phyloP scores from a whole-genome alignment of 2,329 filamentous ascomycete genomes.

The Trematosphaeria pertusa region DNA sequence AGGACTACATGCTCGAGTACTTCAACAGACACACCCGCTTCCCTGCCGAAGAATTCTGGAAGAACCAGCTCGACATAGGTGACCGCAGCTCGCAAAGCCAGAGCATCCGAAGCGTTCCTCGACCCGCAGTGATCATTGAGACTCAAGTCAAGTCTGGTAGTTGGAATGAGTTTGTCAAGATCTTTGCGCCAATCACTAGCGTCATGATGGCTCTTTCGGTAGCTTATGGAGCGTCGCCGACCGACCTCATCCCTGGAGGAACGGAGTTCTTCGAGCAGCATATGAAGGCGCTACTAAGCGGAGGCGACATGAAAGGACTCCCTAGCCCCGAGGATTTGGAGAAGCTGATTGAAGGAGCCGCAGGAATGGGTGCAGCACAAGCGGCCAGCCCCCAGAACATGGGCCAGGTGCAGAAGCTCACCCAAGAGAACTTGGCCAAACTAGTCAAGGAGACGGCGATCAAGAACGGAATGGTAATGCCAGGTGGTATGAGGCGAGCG shows the following conservation, averaged over 20 bases:
- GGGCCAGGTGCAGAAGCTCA: conserved; percentile 39
- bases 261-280: conserved; percentile 45
- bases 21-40: conserved; percentile 78
- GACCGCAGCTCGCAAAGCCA: conserved; percentile 43
- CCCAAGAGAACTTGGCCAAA: conserved; percentile 47
- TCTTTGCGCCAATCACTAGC: conserved; percentile 60
- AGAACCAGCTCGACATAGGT: conserved; percentile 48
- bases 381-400: conserved; percentile 32
- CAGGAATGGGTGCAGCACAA: conserved; percentile 40
- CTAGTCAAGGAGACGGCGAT: conserved; percentile 48
- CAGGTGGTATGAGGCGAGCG: conserved; percentile 37
- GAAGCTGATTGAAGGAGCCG: conserved; percentile 46
- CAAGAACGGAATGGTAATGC: conserved; percentile 42
- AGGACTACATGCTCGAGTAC: conserved; percentile 86
- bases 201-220: conserved; percentile 56
- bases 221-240: conserved; percentile 50
- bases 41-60: conserved; percentile 67
- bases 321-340: conserved; percentile 45
- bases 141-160: conserved; percentile 58
- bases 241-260: conserved; percentile 44
- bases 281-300: conserved; percentile 39
- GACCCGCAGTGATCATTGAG: conserved; percentile 53
- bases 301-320: conserved; percentile 42
- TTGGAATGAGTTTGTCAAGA: conserved; percentile 60
- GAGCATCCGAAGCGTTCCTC: conserved; percentile 41